phyloP scores from a whole-genome alignment of 306 rosid species.

The Ceratonia siliqua region DNA sequence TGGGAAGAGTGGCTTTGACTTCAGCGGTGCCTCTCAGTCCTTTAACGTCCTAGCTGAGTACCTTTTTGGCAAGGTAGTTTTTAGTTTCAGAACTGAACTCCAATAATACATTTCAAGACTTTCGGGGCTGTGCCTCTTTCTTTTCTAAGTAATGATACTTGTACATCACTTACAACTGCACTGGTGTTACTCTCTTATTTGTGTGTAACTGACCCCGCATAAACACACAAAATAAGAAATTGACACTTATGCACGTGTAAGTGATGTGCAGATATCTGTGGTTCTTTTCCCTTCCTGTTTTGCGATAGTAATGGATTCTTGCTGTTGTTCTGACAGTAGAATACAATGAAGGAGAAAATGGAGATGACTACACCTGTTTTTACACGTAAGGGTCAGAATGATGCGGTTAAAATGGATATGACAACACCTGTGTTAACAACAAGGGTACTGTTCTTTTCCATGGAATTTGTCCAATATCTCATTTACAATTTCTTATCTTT shows the following conservation, averaged over 20 bases:
- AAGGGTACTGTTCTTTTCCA: slow-evolving; percentile 15
- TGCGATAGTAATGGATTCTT: not conserved
- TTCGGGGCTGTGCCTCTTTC: slow-evolving; percentile 14
- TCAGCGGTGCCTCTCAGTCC: slow-evolving; percentile 72
- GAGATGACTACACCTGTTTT: slow-evolving; percentile 95
- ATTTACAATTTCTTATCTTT: slow-evolving; percentile 4
- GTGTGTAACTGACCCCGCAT: not conserved
- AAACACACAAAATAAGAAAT: not conserved
- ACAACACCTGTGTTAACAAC: slow-evolving; percentile 83
- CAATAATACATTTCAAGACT: not conserved
- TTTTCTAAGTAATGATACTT: not conserved
- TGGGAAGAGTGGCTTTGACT: slow-evolving; percentile 84
- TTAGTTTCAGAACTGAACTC: slow-evolving; percentile 29
- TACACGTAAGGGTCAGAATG: slow-evolving; percentile 63
- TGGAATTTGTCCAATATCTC: slow-evolving; percentile 22
- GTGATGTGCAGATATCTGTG: not conserved
- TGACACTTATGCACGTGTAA: not conserved
- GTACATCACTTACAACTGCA: not conserved
- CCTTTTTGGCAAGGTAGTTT: slow-evolving; percentile 93
- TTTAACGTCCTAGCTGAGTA: slow-evolving; percentile 86
- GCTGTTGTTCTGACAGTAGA: slow-evolving; percentile 50
- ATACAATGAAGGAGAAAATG: slow-evolving; percentile 73
- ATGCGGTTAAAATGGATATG: slow-evolving; percentile 89
- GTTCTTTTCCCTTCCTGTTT: slow-evolving; percentile 9
- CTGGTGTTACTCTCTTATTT: not conserved